Evolutionary conservation across 176 grass and related monocot species (phyloP), one percentile per base, ranked within the genome.

Genomic region (Carex myosuroides): DNA sequence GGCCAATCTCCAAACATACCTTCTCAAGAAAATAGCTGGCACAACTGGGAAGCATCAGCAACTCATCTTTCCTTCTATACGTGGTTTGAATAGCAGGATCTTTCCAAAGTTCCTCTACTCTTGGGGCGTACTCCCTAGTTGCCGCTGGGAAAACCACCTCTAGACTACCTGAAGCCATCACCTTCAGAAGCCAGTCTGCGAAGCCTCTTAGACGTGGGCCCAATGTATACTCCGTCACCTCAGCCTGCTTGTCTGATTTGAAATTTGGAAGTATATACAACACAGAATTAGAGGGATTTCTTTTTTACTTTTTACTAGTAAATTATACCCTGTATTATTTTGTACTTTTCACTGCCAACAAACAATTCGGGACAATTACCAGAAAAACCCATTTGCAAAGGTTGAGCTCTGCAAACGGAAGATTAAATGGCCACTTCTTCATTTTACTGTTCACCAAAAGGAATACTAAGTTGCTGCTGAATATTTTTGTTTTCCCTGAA

Each of bases 31-130:
- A 98, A 87, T 95, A 98, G 87, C 85, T 92, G 85, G 86, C 93
- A 81, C 79, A 80, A 56, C 64, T 80, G 16, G 93, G 93, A 60
- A 98, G 89, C 59, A 87, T 91, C 0, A 53, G 81, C 17, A 98
- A 79, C 84, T 98, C 93, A 69, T 70, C 90, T 85, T 86, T 92
- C 69, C 91, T 71, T 85, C 33, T 90, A 87, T 89, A 96, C 60
- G 97, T 94, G 70, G 93, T 90, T 91, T 96, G 97, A 88, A 99
- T 95, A 80, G 93, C 93, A 88, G 87, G 80, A 89, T 94, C 88
- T 87, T 95, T 96, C 97, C 97, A 95, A 86, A 99, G 50, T 85
- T 99, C 93, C 78, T 99, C 97, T 76, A 99, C 97, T 32, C 94
- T 75, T 29, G 97, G 97, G 4, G 97, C 97, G 85, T 99, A 90